These are phyloP conservation scores for Blepharisma stoltei DNA, from an alignment of 73 alveolate species.

Conservation along the genomic window DNA sequence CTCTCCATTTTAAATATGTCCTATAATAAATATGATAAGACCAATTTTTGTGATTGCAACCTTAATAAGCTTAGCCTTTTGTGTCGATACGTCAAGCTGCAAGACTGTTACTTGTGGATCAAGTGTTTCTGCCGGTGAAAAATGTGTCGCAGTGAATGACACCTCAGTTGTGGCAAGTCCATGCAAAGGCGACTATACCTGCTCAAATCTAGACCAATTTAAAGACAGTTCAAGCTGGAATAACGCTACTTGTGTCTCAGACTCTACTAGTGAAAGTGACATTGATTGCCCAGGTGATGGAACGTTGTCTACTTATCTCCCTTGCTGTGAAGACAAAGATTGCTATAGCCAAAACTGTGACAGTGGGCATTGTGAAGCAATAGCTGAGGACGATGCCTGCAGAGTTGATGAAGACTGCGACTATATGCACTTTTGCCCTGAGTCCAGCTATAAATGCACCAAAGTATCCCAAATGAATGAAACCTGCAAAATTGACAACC, in stretches of 20 bases:
- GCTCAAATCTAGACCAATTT: slow-evolving; percentile 39
- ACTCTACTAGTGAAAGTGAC: slow-evolving; percentile 73
- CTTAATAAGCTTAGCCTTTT: slow-evolving; percentile 48
- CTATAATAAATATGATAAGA: slow-evolving; percentile 32
- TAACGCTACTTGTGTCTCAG: slow-evolving; percentile 53
- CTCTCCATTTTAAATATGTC: too few relatives aligned
- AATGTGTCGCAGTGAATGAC: slow-evolving; percentile 40
- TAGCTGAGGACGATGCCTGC: slow-evolving; percentile 44
- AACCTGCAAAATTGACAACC: too few relatives aligned
- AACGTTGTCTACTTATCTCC: slow-evolving; percentile 37
- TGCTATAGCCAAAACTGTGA: too few relatives aligned
- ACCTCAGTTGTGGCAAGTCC: slow-evolving; percentile 40
- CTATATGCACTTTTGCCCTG: too few relatives aligned
- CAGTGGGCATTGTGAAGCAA: neutral
- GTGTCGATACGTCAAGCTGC: slow-evolving; percentile 41
- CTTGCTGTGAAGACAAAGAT: slow-evolving; percentile 33
- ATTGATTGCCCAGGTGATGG: slow-evolving; percentile 67
- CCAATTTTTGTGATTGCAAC: slow-evolving; percentile 46
- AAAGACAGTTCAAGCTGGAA: slow-evolving; percentile 50
- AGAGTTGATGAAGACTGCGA: slow-evolving; percentile 7
- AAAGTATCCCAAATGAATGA: too few relatives aligned
- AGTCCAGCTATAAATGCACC: too few relatives aligned
- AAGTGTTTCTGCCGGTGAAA: slow-evolving; percentile 44
- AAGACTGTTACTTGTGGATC: slow-evolving; percentile 45
- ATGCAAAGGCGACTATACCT: slow-evolving; percentile 40